Evolutionary conservation across 2,329 filamentous ascomycete genomes (phyloP).

Genomic region (Curvularia sp.): DNA sequence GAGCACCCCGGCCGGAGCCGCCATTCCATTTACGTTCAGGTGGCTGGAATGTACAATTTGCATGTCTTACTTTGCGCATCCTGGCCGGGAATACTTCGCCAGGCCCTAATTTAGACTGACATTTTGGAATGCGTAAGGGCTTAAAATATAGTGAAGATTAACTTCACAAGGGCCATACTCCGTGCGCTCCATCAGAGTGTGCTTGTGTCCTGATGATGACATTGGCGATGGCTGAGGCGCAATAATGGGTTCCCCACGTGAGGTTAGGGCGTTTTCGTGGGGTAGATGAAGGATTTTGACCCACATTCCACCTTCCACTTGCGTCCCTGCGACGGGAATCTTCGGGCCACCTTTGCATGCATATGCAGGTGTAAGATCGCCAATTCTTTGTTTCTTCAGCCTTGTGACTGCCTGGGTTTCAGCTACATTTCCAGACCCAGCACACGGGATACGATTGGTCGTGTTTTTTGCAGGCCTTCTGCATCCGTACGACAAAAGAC

Average conservation of each 20-base stretch:
- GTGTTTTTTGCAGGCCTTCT: neutral
- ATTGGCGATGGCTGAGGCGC: neutral
- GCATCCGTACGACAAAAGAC: neutral
- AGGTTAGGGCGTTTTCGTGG: neutral
- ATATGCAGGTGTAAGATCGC: constrained; percentile 1
- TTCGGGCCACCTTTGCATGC: neutral
- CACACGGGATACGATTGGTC: neutral
- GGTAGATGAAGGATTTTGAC: neutral
- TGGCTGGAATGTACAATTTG: neutral
- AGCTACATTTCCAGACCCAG: neutral
- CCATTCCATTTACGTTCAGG: neutral
- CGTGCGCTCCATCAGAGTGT: neutral
- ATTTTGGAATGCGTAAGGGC: neutral
- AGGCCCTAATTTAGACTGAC: neutral
- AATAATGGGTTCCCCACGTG: neutral
- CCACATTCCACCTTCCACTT: neutral
- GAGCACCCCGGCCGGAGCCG: neutral
- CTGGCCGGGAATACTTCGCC: neutral
- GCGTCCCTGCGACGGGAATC: neutral
- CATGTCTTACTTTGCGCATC: neutral
- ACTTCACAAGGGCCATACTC: neutral
- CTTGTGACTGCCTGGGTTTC: neutral
- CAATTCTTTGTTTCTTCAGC: neutral
- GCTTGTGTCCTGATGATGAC: neutral
- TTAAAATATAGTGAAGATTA: neutral